Base-by-base conservation (phyloP, 2,329 filamentous ascomycete species). In the Dothideomycetidae sp. region DNA sequence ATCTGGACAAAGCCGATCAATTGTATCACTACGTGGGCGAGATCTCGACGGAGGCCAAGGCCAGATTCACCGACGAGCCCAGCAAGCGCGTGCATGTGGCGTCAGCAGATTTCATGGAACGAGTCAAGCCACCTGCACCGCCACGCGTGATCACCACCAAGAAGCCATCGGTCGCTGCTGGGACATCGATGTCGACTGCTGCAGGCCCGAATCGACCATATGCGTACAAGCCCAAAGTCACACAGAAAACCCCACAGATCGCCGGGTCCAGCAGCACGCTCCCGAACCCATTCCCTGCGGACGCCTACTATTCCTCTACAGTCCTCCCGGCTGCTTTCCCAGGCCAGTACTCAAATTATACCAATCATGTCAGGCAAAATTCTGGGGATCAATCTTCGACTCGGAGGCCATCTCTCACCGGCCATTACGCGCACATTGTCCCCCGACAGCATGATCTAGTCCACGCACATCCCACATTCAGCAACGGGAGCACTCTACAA, bases 11-110 rank as follows among this genome's bases (percentile, higher is more conserved):
- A 53, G 67, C 76, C 11, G 72, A 88, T 43, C 78, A 82, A 53
- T 57, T 93, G 12, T 96, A 86, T 83, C 73, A 84, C 60, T 96
- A 94, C 55, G 68, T 98, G 42, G 83, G 83, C 19, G 75, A 75
- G 54, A 73, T 71, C 13, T 96, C 88, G 14, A 94, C 88, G 5
- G 88, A 96, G 52, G 81, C 84, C 37, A 85, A 78, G 56, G 78
- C 85, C 16, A 84, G 92, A 55, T 98, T 90, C 59, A 93, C 86
- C 3, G 81, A 90, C 50, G 76, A 93, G 58, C 73, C 70, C 30
- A 62, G 59, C 41, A 66, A 64, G 41, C 67, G 59, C n/a, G 62
- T 63, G 31, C 69, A 83, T 56, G 82, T 83, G 42, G 61, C 68
- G 2, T 77, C 71, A 58, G 76, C 75, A 46, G 81, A 79, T 53